Evolutionary conservation across 129 eudicot genomes (phyloP).

Genomic region (Flaveria brownii): DNA sequence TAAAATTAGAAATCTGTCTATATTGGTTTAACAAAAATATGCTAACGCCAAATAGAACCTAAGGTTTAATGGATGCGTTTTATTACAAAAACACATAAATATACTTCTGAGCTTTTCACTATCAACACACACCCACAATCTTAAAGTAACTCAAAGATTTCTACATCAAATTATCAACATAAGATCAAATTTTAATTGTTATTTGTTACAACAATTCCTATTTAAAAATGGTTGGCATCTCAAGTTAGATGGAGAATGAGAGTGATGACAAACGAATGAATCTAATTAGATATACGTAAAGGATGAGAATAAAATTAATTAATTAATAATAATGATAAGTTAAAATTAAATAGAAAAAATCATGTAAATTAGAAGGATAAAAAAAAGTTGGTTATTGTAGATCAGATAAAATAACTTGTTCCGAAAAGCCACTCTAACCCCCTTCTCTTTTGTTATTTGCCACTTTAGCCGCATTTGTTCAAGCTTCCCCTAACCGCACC

Average conservation of each 20-base stretch:
- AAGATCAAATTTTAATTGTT: background rate
- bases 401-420: conserved; percentile 60
- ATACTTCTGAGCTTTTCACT: too few relatives aligned
- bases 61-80: too few relatives aligned
- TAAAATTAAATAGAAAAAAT: conserved; percentile 30
- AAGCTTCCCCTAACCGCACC: conserved; percentile 51
- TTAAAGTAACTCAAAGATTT: background rate
- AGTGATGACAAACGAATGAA: conserved; percentile 52
- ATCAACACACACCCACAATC: background rate
- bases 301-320: conserved; percentile 24
- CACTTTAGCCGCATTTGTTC: conserved; percentile 40
- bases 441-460: conserved; percentile 49
- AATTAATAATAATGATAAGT: conserved; percentile 15
- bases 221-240: conserved; percentile 30
- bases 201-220: conserved; percentile 36
- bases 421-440: conserved; percentile 62
- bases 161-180: background rate
- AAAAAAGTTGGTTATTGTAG: conserved; percentile 57
- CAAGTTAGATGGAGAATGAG: conserved; percentile 37
- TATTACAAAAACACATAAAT: too few relatives aligned
- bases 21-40: too few relatives aligned
- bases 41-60: too few relatives aligned
- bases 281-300: conserved; percentile 35
- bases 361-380: conserved; percentile 33
- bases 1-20: too few relatives aligned